phyloP scores from a whole-genome alignment of 192 early-diverging fungal species.

The Coemansia sp. region DNA sequence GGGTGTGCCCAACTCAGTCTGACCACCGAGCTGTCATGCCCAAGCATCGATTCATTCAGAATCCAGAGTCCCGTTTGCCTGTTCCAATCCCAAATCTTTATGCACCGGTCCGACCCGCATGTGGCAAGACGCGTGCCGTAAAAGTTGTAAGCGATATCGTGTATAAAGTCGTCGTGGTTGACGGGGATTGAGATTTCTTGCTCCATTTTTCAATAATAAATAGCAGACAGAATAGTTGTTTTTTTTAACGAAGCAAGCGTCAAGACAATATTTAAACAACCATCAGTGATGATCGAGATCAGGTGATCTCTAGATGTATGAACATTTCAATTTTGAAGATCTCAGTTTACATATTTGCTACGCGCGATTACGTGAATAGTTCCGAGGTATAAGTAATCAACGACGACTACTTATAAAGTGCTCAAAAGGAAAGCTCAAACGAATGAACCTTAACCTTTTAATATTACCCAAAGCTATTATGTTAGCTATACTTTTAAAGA shows the following conservation, averaged over 20 bases:
- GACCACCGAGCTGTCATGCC: slow-evolving; percentile 81
- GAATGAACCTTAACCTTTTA: too few species aligned
- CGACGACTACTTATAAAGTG: too few species aligned
- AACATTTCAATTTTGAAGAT: neutral
- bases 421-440: too few species aligned
- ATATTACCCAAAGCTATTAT: too few species aligned
- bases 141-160: slow-evolving; percentile 87
- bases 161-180: slow-evolving; percentile 85
- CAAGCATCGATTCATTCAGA: slow-evolving; percentile 65
- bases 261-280: neutral
- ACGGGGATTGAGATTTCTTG: slow-evolving; percentile 50
- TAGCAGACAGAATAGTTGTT: neutral
- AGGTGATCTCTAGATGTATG: neutral
- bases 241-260: neutral
- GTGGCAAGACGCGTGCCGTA: slow-evolving; percentile 91
- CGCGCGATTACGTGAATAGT: too few species aligned
- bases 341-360: too few species aligned
- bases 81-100: slow-evolving; percentile 92
- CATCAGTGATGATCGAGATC: too few species aligned
- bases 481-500: too few species aligned
- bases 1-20: slow-evolving; percentile 94
- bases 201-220: slow-evolving; percentile 20
- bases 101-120: slow-evolving; percentile 86
- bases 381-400: too few species aligned
- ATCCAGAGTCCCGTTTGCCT: slow-evolving; percentile 70